These are phyloP conservation scores for Pseudonectria foliicola DNA, from an alignment of 2,329 filamentous ascomycete species.

Conservation along the genomic window DNA sequence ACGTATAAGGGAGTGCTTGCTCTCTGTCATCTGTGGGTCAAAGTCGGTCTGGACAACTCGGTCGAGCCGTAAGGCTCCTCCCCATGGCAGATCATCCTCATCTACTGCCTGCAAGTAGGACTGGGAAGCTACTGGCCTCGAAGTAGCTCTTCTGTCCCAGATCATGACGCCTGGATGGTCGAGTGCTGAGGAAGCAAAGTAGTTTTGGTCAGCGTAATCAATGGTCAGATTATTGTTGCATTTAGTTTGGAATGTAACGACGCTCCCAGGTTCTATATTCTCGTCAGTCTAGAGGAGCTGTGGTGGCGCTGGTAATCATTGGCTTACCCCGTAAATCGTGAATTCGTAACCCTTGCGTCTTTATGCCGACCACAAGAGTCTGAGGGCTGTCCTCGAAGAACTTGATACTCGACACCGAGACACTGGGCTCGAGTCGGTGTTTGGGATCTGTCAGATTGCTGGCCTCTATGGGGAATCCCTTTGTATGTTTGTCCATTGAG, in stretches of 20 bases:
- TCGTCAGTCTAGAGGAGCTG: neutral
- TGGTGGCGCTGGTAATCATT: neutral
- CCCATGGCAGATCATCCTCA: conserved; percentile 55
- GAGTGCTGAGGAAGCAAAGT: conserved; percentile 73
- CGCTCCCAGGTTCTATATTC: conserved; percentile 37
- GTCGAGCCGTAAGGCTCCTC: conserved; percentile 51
- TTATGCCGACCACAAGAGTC: conserved; percentile 68
- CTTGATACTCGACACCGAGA: conserved; percentile 74
- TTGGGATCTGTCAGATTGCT: conserved; percentile 49
- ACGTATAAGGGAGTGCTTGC: conserved; percentile 54
- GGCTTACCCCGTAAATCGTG: conserved; percentile 68
- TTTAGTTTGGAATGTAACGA: conserved; percentile 56
- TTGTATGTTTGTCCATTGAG: conserved; percentile 37
- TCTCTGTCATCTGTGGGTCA: conserved; percentile 42
- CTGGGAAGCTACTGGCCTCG: conserved; percentile 44
- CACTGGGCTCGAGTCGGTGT: conserved; percentile 54
- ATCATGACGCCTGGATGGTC: conserved; percentile 69
- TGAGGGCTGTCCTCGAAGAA: conserved; percentile 75
- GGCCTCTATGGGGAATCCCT: conserved; percentile 44
- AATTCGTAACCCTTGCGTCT: conserved; percentile 65
- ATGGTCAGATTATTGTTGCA: conserved; percentile 69
- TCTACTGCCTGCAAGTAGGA: conserved; percentile 52
- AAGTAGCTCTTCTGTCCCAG: conserved; percentile 66
- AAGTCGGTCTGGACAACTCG: conserved; percentile 49
- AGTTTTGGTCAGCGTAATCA: conserved; percentile 73